Evolutionary conservation across 495 filamentous ascomycete species (phyloP), one percentile per base, ranked within the genome.

Genomic region (Penicillium riverlandense): DNA sequence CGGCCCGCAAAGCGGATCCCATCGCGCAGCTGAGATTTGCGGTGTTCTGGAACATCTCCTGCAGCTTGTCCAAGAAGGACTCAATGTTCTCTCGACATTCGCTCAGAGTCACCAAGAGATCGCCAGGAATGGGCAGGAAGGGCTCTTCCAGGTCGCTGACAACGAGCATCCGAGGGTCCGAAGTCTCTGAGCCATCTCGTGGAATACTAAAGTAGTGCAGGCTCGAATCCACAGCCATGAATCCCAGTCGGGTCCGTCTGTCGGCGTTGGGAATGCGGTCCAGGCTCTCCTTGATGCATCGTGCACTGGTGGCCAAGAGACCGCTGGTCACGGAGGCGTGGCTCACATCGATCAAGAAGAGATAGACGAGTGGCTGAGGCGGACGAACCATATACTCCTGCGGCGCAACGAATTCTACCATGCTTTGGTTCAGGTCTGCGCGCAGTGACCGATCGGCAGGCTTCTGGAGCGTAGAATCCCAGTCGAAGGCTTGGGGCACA

Each of bases 381-480:
- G 92, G 90, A 14, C 92, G 85, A 29, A 98, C 94, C 92, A 98
- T 98, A 61, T 98, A 98, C 69, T 98, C 92, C 66, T 97, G 94
- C 10, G 92, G 92, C 7, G 92, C 92, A 47, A 98, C 85, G 54
- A 97, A 98, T 60, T 98, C 92, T 13, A 95, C 89, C 22, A 97
- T 90, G 38, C 88, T 76, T 56, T 96, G 82, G 66, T 97, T 98
- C 40, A 98, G 76, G 58, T 98, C 92, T 14, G 87, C 74, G 46
- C 92, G 76, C 61, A 91, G 79, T 78, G 92, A 89, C 53, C 92
- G 70, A 61, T 98, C 94, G 15, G 92, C 79, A 22, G 80, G 83
- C 74, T 91, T 90, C 63, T 96, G 90, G 39, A 86, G 69, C 11
- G 88, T 82, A 32, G 86, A 80, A 67, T 98, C 94, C 92, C 92